A percentile compares a stretch with the other conserved stretches of the same genome.
phyloP scores from a whole-genome alignment of 2,329 filamentous ascomycete species.

The Nannizziopsis arthrosporioides region DNA sequence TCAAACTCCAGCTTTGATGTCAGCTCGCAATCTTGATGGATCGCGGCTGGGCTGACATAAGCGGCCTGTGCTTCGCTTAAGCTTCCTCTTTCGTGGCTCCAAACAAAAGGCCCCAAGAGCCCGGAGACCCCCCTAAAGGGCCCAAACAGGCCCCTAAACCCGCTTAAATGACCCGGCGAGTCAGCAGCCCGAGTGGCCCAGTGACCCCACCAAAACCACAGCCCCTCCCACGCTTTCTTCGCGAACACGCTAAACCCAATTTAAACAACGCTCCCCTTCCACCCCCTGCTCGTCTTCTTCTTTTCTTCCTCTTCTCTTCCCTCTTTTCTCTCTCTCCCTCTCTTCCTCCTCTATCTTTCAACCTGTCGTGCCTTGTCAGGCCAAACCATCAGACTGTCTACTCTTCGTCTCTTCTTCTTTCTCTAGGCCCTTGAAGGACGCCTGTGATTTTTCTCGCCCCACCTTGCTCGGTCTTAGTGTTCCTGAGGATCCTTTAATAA shows the following conservation, averaged over 20 bases:
- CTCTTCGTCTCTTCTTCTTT: too few relatives aligned
- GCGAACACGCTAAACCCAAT: conserved; percentile 10
- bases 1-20: too few relatives aligned
- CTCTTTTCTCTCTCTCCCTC: conserved; percentile 21
- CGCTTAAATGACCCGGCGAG: conserved; percentile 4
- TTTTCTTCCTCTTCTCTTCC: conserved; percentile 22
- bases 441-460: too few relatives aligned
- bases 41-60: conserved; percentile 5
- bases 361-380: conserved; percentile 2
- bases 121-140: too few relatives aligned
- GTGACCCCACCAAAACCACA: not conserved
- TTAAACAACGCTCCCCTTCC: conserved; percentile 17
- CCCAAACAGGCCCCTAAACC: too few relatives aligned
- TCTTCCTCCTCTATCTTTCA: not conserved
- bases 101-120: conserved; percentile 16
- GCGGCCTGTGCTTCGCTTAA: conserved; percentile 7
- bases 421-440: too few relatives aligned
- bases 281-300: conserved; percentile 20
- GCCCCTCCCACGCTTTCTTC: conserved; percentile 8
- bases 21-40: not conserved
- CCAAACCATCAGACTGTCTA: too few relatives aligned
- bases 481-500: too few relatives aligned
- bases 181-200: not conserved
- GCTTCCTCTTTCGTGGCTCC: conserved; percentile 31
- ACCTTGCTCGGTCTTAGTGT: too few relatives aligned